These are phyloP conservation scores for Colletotrichum sp. DNA, from an alignment of 2,329 filamentous ascomycete species.

Conservation along the genomic window DNA sequence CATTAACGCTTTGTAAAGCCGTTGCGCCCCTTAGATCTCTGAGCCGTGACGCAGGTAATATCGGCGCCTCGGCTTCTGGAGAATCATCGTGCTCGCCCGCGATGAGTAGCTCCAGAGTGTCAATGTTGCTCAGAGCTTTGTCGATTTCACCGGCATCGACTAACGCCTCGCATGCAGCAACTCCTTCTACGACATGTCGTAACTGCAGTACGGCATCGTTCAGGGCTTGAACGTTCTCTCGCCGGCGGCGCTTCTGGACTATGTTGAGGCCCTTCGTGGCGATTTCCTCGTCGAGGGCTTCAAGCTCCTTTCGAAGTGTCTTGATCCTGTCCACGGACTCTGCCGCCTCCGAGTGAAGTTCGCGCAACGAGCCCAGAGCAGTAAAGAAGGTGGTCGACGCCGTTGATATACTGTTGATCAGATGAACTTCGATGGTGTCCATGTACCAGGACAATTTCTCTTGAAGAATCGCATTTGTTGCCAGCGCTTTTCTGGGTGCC, in stretches of 20 bases:
- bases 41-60: conserved; percentile 41
- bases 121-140: conserved; percentile 77
- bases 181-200: conserved; percentile 75
- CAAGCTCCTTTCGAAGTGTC: conserved; percentile 77
- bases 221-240: conserved; percentile 84
- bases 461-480: conserved; percentile 95
- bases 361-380: conserved; percentile 86
- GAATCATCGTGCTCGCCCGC: conserved; percentile 66
- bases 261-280: conserved; percentile 85
- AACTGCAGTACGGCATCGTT: conserved; percentile 85
- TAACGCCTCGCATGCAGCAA: conserved; percentile 77
- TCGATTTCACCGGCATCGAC: conserved; percentile 87
- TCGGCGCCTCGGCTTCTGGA: conserved; percentile 31
- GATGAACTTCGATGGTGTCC: conserved; percentile 97
- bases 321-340: conserved; percentile 91
- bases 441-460: conserved; percentile 99
- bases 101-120: conserved; percentile 79
- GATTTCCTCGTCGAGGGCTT: conserved; percentile 84
- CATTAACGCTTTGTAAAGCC: conserved; percentile 79
- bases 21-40: conserved; percentile 78
- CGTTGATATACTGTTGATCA: conserved; percentile 94
- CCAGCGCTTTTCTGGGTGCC: conserved; percentile 81
- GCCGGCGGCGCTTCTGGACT: conserved; percentile 79
- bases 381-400: conserved; percentile 97
- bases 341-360: conserved; percentile 89